Evolutionary conservation across 2,329 filamentous ascomycete species (phyloP), one percentile per base, ranked within the genome.

Genomic region (Ophioceras dolichostomum): DNA sequence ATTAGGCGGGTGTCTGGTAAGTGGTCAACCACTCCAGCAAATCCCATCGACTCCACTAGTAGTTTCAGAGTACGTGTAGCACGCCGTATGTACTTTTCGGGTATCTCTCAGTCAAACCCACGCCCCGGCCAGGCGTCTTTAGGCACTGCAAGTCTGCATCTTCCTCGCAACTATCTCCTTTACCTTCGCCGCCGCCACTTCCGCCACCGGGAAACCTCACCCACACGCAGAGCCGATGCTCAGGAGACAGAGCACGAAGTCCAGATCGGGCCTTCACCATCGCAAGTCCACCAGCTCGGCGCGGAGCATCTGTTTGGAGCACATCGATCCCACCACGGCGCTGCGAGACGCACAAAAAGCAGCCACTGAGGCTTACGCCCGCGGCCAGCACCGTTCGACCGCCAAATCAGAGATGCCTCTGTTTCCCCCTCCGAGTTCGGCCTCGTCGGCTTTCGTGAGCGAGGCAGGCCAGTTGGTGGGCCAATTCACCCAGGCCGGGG

Each of bases 341-440:
- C 65, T 70, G 34, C 62, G 71, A 38, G 73, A 81, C 52, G 79
- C 79, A 7, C 68, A 74, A 28, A 65, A 70, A 28, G 78, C 79
- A 17, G 79, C 79, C 7, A 59, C 62, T 24, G 60, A 76, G 47
- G 79, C 79, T 2, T 83, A 73, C 49, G 53, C 59, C 6, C 63
- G 68, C 41, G 68, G 70, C n/a, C 61, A 61, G 38, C 59, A 60
- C 26, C 58, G 61, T 10, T 57, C 49, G 28, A 58, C 48, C 39
- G 49, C 50, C 20, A 59, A 61, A n/a, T n/a, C n/a, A n/a, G n/a
- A n/a, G 34, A 46, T 51, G 37, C 41, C 52, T 1, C 39, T 54
- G 9, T 18, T 35, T 13, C 39, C 31, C 13, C 22, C 22, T 7
- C 12, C 12, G 22, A 7, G 8, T 26, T 12, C 12, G 22, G 22